Evolutionary conservation across 139 green algal species (phyloP).

Genomic region (Coelastrella sp.): DNA sequence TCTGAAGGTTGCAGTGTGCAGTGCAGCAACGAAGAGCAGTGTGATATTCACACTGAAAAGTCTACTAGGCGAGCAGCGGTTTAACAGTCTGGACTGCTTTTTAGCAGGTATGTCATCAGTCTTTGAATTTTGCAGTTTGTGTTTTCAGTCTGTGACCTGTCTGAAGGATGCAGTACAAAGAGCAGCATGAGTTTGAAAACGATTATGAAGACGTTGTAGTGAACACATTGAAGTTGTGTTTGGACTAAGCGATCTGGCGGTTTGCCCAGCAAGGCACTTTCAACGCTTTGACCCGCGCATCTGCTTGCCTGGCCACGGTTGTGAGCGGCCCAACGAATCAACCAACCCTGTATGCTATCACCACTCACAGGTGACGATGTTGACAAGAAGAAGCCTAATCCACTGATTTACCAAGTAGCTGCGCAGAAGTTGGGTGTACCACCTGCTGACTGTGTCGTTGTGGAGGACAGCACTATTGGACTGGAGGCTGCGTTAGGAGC

Average conservation of each 20-base stretch:
- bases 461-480: constrained; percentile 93
- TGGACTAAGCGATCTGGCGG: too few species aligned
- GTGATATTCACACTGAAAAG: constrained; percentile 81
- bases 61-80: constrained; percentile 86
- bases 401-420: constrained; percentile 91
- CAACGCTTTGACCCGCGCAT: too few species aligned
- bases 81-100: constrained; percentile 88
- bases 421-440: constrained; percentile 83
- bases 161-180: too few species aligned
- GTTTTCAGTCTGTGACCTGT: too few species aligned
- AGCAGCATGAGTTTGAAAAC: too few species aligned
- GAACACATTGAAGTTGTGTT: too few species aligned
- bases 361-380: constrained; percentile 79
- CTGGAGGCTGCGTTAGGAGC: constrained; percentile 86
- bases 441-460: constrained; percentile 89
- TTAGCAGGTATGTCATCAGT: constrained; percentile 66
- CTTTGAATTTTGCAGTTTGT: too few species aligned
- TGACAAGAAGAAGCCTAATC: constrained; percentile 94
- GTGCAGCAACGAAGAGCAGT: constrained; percentile 89
- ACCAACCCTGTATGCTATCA: too few species aligned
- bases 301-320: too few species aligned
- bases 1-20: constrained; percentile 88
- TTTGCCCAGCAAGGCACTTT: too few species aligned
- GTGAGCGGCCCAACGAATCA: too few species aligned
- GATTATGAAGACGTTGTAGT: neutral